phyloP scores from a whole-genome alignment of 2,329 filamentous ascomycete species.

The Paecilomyces fulvus region DNA sequence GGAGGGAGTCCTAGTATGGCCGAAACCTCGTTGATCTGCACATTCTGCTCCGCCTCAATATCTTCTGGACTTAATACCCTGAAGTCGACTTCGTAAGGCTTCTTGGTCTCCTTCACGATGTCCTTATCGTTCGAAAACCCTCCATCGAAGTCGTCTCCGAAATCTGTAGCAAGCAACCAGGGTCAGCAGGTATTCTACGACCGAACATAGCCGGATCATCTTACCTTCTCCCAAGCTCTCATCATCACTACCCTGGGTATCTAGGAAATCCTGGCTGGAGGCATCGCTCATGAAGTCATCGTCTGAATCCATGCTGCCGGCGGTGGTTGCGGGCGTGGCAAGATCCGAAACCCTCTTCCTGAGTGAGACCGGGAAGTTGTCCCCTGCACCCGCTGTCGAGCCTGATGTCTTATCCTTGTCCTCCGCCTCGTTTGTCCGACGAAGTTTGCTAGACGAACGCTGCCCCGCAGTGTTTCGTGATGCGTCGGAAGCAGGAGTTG shows the following conservation, averaged over 20 bases:
- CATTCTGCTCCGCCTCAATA: slow-evolving; percentile 76
- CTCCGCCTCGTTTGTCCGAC: slow-evolving; percentile 16
- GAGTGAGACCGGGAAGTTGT: slow-evolving; percentile 6
- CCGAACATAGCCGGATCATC: slow-evolving; percentile 6
- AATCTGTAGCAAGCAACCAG: slow-evolving; percentile 34
- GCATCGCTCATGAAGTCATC: slow-evolving; percentile 84
- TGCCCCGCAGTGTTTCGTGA: slow-evolving; percentile 15
- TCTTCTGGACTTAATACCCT: slow-evolving; percentile 71
- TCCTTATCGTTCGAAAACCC: slow-evolving; percentile 63
- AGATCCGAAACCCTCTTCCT: slow-evolving; percentile 26
- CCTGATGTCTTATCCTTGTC: slow-evolving; percentile 6
- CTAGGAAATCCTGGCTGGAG: slow-evolving; percentile 67
- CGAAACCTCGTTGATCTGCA: slow-evolving; percentile 81
- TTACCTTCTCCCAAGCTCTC: slow-evolving; percentile 40
- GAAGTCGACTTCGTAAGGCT: slow-evolving; percentile 75
- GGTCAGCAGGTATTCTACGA: slow-evolving; percentile 3
- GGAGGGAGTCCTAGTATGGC: slow-evolving; percentile 81
- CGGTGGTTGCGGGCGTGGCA: slow-evolving; percentile 34
- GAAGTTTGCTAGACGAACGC: slow-evolving; percentile 17
- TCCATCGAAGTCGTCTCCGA: slow-evolving; percentile 50
- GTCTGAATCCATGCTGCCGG: slow-evolving; percentile 78
- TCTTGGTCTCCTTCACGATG: slow-evolving; percentile 60
- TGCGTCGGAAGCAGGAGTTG: slow-evolving; percentile 15
- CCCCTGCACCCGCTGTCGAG: slow-evolving; percentile 6
- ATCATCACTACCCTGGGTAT: slow-evolving; percentile 63